Evolutionary conservation across 202 grass and related monocot species (phyloP).

Genomic region (Schoenoplectus tabernaemontani): DNA sequence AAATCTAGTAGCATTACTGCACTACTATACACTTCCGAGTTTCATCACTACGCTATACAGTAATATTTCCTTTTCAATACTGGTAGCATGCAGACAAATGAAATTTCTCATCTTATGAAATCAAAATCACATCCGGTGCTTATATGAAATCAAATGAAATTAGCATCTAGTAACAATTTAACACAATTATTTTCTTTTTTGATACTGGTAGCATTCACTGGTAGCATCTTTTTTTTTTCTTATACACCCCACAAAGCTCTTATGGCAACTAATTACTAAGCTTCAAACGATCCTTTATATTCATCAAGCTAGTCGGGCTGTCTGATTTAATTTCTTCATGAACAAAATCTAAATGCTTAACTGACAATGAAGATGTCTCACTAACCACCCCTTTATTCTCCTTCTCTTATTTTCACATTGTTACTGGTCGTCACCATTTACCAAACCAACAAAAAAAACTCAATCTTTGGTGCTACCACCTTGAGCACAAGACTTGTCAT

Average conservation of each 20-base stretch:
- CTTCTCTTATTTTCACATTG: conserved; percentile 39
- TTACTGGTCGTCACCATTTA: conserved; percentile 34
- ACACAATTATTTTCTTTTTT: too few relatives aligned
- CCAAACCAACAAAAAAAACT: conserved; percentile 38
- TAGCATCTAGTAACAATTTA: too few relatives aligned
- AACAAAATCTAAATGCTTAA: conserved; percentile 84
- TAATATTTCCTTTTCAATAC: too few relatives aligned
- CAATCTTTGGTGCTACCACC: conserved; percentile 36
- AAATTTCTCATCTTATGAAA: too few relatives aligned
- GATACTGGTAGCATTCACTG: too few relatives aligned
- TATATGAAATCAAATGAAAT: too few relatives aligned
- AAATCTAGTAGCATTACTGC: too few relatives aligned
- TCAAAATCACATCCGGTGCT: too few relatives aligned
- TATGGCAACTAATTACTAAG: conserved; percentile 70
- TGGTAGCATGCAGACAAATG: too few relatives aligned
- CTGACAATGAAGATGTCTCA: conserved; percentile 53
- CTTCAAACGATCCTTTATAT: conserved; percentile 51
- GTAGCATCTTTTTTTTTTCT: too few relatives aligned
- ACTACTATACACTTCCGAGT: too few relatives aligned
- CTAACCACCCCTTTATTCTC: conserved; percentile 29
- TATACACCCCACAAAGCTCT: conserved; percentile 74
- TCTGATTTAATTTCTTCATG: conserved; percentile 41
- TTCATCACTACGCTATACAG: too few relatives aligned
- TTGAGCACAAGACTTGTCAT: conserved; percentile 60
- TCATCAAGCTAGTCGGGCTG: conserved; percentile 62